phyloP scores from a whole-genome alignment of 192 early-diverging fungal genomes.

The Rhizophagus sp. region DNA sequence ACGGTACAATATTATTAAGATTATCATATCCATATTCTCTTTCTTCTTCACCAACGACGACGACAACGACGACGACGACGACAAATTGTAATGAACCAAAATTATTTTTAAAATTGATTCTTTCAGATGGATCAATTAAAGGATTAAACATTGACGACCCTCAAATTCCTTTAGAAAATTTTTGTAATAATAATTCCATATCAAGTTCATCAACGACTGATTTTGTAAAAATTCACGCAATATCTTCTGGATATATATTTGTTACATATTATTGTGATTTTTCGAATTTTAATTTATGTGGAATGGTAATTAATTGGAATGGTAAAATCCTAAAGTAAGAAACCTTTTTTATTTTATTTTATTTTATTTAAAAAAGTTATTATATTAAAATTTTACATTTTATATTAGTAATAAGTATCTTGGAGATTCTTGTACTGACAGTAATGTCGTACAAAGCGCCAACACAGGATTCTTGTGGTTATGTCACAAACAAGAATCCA shows the following conservation, averaged over 20 bases:
- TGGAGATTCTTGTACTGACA: not conserved
- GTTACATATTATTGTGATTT: not conserved
- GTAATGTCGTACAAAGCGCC: not conserved
- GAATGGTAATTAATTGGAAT: not conserved
- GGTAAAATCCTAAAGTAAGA: not conserved
- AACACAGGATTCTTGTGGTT: not conserved
- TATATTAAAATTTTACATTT: not conserved
- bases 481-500: not conserved
- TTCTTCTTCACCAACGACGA: not conserved
- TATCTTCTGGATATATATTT: not conserved
- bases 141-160: not conserved
- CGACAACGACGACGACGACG: not conserved
- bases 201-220: not conserved
- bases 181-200: not conserved
- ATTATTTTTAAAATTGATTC: conserved; percentile 5
- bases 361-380: not conserved
- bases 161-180: not conserved
- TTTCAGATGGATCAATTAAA: not conserved
- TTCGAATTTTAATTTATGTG: not conserved
- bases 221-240: not conserved
- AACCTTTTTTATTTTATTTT: not conserved
- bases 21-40: not conserved
- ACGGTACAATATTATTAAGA: conserved; percentile 2
- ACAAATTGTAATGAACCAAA: not conserved
- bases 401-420: not conserved